Base-by-base conservation (phyloP, 768 basidiomycete genomes). In the Auricularia heimuer region DNA sequence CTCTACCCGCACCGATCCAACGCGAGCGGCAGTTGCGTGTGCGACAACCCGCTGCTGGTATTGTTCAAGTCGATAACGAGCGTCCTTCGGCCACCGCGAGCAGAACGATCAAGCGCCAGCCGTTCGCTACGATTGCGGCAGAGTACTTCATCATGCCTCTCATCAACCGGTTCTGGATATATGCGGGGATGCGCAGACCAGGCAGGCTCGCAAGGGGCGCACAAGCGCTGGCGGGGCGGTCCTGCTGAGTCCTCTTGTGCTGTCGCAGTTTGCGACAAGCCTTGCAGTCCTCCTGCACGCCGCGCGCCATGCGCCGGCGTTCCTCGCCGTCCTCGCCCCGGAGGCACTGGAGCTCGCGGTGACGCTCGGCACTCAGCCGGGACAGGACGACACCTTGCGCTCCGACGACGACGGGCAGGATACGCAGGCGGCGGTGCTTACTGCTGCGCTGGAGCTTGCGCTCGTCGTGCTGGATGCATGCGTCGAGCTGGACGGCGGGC, bases 81-180 rank as follows among this genome's bases (percentile, higher is more conserved):
- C 45, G 36, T 54, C 64, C 62, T 29, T 62, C 60, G 35, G 33
- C 65, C 39, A 42, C 8, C 39, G 12, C 8, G 39, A 36, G 54
- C 42, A 35, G 16, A 33, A 65, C 42, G 51, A 34, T 44, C 60
- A 18, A 42, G 64, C 66, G 6, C 69, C 75, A 36, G 77, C 54
- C 81, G 2, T 90, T 88, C 71, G 85, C 83, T 21, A 81, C 84
- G 63, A 77, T 98, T 34, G 93, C 94, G 0, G 90, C 90, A 0
- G 92, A 94, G 71, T 87, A 77, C 75, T 98, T 98, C 77, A 83
- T 97, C 62, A 84, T 87, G 66, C 97, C 97, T 0, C 78, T 98
- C 63, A 83, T 98, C 76, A 89, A 94, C 69, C 84, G 88, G n/a
- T 97, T 98, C 76, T 99, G 94, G 94, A 72, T 82, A n/a, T 92